Percentiles rank a stretch among this genome's conserved stretches.
Conservation (phyloP, 2,329 filamentous ascomycete species). For the Conoideocrella luteorostrata region DNA sequence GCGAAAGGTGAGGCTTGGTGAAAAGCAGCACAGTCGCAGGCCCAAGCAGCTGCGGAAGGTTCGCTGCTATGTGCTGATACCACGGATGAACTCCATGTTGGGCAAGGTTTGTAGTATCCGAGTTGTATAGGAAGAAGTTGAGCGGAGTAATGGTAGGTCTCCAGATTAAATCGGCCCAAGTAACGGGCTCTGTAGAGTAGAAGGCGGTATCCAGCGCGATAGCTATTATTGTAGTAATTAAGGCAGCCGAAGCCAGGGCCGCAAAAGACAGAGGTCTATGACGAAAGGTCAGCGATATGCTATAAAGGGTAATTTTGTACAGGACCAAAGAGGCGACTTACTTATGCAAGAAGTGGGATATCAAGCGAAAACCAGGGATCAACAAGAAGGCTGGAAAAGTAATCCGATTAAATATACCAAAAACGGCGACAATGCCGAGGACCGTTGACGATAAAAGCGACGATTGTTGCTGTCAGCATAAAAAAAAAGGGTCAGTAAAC, state of each 20-base stretch:
- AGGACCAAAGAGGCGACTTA: constrained; percentile 34
- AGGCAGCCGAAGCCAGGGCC: constrained; percentile 57
- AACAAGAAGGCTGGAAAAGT: constrained; percentile 92
- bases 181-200: constrained; percentile 59
- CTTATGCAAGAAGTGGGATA: constrained; percentile 81
- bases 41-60: constrained; percentile 64
- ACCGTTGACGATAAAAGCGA: constrained; percentile 70
- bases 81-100: constrained; percentile 71
- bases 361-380: constrained; percentile 72
- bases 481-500: constrained; percentile 15
- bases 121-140: constrained; percentile 74
- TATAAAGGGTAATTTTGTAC: no score
- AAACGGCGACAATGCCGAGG: constrained; percentile 73
- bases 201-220: constrained; percentile 81
- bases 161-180: constrained; percentile 56
- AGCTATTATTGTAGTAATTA: constrained; percentile 64
- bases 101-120: constrained; percentile 61
- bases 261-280: constrained; percentile 53
- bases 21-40: constrained; percentile 60
- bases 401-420: constrained; percentile 92
- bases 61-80: constrained; percentile 69
- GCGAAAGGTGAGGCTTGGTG: constrained; percentile 47
- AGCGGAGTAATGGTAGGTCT: constrained; percentile 68
- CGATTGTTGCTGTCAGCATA: constrained; percentile 57
- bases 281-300: constrained; percentile 14